Percentiles rank a stretch among this genome's conserved stretches.
phyloP scores from a whole-genome alignment of 768 basidiomycete species.

The Suillus luteus region DNA sequence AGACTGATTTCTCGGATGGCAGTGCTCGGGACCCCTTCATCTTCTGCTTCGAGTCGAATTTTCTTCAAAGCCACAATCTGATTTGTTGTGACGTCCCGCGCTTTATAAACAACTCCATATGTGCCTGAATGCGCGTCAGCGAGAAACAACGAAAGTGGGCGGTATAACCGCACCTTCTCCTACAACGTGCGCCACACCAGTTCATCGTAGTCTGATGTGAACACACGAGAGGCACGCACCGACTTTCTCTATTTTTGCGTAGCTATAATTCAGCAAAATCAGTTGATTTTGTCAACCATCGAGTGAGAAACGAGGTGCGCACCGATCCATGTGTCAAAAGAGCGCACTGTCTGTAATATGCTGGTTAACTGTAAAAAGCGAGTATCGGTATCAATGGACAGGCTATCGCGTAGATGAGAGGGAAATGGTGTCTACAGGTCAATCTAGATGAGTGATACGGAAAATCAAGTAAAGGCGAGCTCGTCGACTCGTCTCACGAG shows the following conservation, averaged over 20 bases:
- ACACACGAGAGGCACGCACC: conserved; percentile 59
- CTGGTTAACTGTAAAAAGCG: conserved; percentile 9
- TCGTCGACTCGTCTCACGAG: conserved; percentile 14
- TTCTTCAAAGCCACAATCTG: conserved; percentile 97
- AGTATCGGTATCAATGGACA: conserved; percentile 9
- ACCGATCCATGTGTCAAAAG: conserved; percentile 36
- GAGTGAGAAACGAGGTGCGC: conserved; percentile 17
- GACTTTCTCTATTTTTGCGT: conserved; percentile 97
- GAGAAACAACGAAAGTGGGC: conserved; percentile 11
- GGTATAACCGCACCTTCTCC: conserved; percentile 42
- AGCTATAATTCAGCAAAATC: conserved; percentile 53
- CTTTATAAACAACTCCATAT: conserved; percentile 98
- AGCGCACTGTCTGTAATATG: neutral
- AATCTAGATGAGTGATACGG: neutral
- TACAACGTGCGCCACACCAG: conserved; percentile 27
- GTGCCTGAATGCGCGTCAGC: conserved; percentile 61
- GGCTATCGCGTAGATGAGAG: conserved; percentile 7
- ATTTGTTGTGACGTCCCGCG: conserved; percentile 76
- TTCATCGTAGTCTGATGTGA: conserved; percentile 17
- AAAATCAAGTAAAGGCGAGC: conserved; percentile 13
- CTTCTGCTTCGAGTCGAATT: conserved; percentile 96
- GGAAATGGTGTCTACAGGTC: conserved; percentile 3
- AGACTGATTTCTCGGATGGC: conserved; percentile 98
- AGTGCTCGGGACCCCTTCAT: conserved; percentile 97
- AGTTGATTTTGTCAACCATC: conserved; percentile 21